These are phyloP conservation scores for Aspergillus clavatus DNA, from an alignment of 2,329 filamentous ascomycete genomes.

Conservation along the genomic window DNA sequence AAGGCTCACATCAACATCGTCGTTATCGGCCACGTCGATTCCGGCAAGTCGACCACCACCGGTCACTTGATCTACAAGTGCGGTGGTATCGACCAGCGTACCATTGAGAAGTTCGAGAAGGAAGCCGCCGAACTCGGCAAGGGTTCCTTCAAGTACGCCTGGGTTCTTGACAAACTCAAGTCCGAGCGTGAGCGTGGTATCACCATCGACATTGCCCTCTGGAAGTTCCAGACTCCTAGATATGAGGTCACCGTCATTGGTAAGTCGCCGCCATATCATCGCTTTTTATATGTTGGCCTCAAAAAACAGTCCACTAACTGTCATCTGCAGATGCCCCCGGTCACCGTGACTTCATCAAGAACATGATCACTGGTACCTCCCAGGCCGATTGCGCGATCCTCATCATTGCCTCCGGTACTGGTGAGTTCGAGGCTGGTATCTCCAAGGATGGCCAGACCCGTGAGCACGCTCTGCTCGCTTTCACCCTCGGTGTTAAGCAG, in stretches of 20 bases:
- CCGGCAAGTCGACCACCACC: conserved; percentile 96
- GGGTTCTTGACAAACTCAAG: conserved; percentile 99
- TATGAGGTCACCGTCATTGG: conserved; percentile 98
- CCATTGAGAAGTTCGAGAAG: conserved; percentile 99
- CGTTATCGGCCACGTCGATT: conserved; percentile 99
- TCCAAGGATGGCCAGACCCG: conserved; percentile 99
- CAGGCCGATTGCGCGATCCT: conserved; percentile 99
- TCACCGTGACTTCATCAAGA: conserved; percentile 99
- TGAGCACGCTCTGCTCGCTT: conserved; percentile 99
- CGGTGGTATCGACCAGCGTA: conserved; percentile 99
- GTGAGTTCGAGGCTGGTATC: conserved; percentile 99
- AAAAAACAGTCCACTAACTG: conserved; percentile 19
- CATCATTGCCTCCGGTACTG: conserved; percentile 99
- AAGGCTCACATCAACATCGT: conserved; percentile 97
- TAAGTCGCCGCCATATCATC: conserved; percentile 43
- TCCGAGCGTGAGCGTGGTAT: conserved; percentile 99
- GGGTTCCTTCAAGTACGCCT: conserved; percentile 99
- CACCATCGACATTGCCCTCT: conserved; percentile 99
- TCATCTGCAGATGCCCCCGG: conserved; percentile 73
- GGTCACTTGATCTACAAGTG: conserved; percentile 99
- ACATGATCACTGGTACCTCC: conserved; percentile 99
- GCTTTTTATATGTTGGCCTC: background rate
- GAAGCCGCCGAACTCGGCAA: conserved; percentile 99
- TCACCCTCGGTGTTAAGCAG: conserved; percentile 99
- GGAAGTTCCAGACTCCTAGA: conserved; percentile 99